Base-by-base conservation (phyloP, 345 rosid genomes). In the Isatis tinctoria region DNA sequence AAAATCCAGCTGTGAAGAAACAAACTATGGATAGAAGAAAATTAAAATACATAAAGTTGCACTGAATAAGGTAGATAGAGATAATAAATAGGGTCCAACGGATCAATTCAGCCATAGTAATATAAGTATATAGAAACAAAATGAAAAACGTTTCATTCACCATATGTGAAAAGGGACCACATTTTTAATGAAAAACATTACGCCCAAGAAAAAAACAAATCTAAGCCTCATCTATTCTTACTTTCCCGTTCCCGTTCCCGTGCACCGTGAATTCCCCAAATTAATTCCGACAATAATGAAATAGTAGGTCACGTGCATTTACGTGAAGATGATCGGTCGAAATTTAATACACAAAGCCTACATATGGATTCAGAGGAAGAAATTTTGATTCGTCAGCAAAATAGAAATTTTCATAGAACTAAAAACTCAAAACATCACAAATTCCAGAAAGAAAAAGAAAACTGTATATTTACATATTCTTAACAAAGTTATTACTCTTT, bases 391-490 rank as follows among this genome's bases (percentile, higher is more conserved):
- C 10, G 51, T 56, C 52, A 66, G 36, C 47, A 54, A 43, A 17
- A 6, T 17, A 35, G 6, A 37, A 74, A 58, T 4, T 3, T 51
- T 4, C 44, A 66, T 47, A 47, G 6, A 48, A 45, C 52, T 47
- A 75, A 22, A 37, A 3, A 18, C 2, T 2, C 12, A 60, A 51
- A n/a, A 41, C 51, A 43, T 33, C 16, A 69, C 59, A 69, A 43
- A 68, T 60, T 8, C n/a, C 22, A 17, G 26, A 36, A 35, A 40
- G 5, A 59, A 35, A 10, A 52, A 51, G 33, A 52, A 67, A 37
- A 56, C 68, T 77, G 68, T 71, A 66, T 77, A 72, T 77, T 77
- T 72, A 77, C 80, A 77, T 49, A 59, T 22, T 72, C 58, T 63
- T 64, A 56, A 70, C 67, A 70, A 57, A 58, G 79, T 61, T 61